Evolutionary conservation across 768 basidiomycete genomes (phyloP).

Genomic region (Podaxis pistillaris): DNA sequence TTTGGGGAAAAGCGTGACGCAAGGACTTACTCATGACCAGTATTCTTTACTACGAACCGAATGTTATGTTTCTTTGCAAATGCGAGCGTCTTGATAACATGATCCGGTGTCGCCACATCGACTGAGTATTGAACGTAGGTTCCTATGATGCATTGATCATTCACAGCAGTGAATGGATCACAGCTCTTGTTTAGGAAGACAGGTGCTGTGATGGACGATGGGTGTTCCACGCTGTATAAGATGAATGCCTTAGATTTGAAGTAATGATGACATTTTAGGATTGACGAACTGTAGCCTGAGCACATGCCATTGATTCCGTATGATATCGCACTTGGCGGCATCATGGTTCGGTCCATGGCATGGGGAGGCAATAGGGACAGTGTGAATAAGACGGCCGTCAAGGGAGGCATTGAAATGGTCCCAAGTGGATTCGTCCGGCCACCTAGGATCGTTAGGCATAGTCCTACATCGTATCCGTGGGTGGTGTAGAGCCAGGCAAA

Average conservation of each 20-base stretch:
- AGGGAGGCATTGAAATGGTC: conserved; percentile 15
- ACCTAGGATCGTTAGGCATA: conserved; percentile 13
- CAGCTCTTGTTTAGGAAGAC: conserved; percentile 19
- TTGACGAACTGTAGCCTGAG: conserved; percentile 3
- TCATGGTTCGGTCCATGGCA: conserved; percentile 5
- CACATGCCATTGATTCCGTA: conserved; percentile 4
- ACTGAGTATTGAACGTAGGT: conserved; percentile 19
- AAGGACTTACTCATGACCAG: conserved; percentile 21
- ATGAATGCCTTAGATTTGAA: neutral
- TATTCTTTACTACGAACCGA: conserved; percentile 24
- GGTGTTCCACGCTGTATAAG: neutral
- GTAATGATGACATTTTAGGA: too few species aligned
- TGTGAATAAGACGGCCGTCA: conserved; percentile 14
- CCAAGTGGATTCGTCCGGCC: conserved; percentile 14
- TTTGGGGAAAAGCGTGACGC: neutral
- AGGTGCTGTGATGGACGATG: conserved; percentile 10
- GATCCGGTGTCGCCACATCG: conserved; percentile 18
- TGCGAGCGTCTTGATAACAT: conserved; percentile 21
- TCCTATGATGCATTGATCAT: conserved; percentile 15
- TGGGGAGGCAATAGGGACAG: conserved; percentile 8
- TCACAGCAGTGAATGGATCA: conserved; percentile 16
- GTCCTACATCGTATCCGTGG: neutral
- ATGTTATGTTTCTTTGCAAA: conserved; percentile 22
- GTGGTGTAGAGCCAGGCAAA: neutral
- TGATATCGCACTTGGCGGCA: neutral